Evolutionary conservation across 306 rosid genomes (phyloP).

Genomic region (Myrica gale): DNA sequence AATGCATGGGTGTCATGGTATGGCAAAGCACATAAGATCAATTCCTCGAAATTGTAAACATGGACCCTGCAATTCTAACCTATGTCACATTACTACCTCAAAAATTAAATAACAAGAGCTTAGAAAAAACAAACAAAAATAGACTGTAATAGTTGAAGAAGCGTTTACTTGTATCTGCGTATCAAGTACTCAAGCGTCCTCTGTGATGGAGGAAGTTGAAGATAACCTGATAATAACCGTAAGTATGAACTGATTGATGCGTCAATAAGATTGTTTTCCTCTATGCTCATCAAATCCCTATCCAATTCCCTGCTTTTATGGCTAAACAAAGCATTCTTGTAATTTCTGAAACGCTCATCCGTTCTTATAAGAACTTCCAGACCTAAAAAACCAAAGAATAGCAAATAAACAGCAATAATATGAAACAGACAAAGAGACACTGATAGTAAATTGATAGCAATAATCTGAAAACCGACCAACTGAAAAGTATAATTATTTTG

Average conservation of each 20-base stretch:
- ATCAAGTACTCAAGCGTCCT: conserved; percentile 87
- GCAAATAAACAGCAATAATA: background rate
- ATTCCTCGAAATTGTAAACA: conserved; percentile 64
- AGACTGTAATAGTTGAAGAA: background rate
- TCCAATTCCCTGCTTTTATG: conserved; percentile 62
- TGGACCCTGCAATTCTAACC: conserved; percentile 58
- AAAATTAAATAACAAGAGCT: background rate
- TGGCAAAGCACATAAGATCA: conserved; percentile 75
- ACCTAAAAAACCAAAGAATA: conserved; percentile 46
- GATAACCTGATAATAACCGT: conserved; percentile 57
- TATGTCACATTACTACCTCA: conserved; percentile 18
- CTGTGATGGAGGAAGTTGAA: conserved; percentile 56
- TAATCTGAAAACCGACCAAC: background rate
- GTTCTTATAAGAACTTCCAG: conserved; percentile 60
- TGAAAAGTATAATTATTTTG: background rate
- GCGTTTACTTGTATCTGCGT: conserved; percentile 74
- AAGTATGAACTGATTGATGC: conserved; percentile 58
- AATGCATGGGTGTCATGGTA: conserved; percentile 85
- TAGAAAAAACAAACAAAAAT: background rate
- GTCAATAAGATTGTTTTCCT: conserved; percentile 60
- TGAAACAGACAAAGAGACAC: background rate
- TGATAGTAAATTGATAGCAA: background rate
- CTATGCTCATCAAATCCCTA: conserved; percentile 67
- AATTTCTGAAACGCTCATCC: conserved; percentile 64
- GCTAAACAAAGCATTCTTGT: conserved; percentile 67